These are phyloP conservation scores for Rhizopus microsporus DNA, from an alignment of 371 early-diverging fungal genomes.

Conservation along the genomic window DNA sequence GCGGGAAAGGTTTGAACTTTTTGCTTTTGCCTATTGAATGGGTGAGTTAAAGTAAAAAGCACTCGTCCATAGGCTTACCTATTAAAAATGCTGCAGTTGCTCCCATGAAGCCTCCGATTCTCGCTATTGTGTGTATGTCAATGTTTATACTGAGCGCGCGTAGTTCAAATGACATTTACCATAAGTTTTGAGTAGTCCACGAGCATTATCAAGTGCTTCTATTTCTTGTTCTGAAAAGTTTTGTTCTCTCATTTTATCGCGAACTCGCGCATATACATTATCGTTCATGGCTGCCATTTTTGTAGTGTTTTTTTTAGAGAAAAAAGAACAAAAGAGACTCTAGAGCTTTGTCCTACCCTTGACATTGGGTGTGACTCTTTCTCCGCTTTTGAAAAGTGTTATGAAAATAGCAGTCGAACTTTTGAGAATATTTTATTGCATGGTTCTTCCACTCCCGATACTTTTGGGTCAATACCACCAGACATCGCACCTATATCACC, in stretches of 20 bases:
- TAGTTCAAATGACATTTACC: conserved; percentile 24
- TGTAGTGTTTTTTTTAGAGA: too few relatives aligned
- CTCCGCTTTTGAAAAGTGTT: background rate
- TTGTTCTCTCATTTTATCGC: conserved; percentile 43
- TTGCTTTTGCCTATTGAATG: conserved; percentile 25
- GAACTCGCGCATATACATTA: conserved; percentile 37
- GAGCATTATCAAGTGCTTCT: conserved; percentile 41
- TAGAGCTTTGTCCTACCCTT: too few relatives aligned
- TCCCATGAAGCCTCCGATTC: conserved; percentile 40
- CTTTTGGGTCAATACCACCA: too few relatives aligned
- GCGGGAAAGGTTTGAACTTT: conserved; percentile 36
- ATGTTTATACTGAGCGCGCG: background rate
- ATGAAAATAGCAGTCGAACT: too few relatives aligned
- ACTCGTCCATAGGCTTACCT: conserved; percentile 13
- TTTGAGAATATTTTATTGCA: too few relatives aligned
- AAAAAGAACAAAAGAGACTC: too few relatives aligned
- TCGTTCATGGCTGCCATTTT: conserved; percentile 35
- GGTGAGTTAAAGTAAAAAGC: conserved; percentile 1
- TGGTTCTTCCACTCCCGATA: too few relatives aligned
- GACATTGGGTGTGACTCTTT: background rate
- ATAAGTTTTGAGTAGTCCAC: conserved; percentile 36
- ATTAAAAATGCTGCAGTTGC: conserved; percentile 32
- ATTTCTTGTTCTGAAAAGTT: conserved; percentile 47
- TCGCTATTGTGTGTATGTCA: conserved; percentile 29
- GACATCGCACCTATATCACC: too few relatives aligned